Conservation (phyloP, 768 basidiomycete genomes). For the Boletus rubroflammeus region DNA sequence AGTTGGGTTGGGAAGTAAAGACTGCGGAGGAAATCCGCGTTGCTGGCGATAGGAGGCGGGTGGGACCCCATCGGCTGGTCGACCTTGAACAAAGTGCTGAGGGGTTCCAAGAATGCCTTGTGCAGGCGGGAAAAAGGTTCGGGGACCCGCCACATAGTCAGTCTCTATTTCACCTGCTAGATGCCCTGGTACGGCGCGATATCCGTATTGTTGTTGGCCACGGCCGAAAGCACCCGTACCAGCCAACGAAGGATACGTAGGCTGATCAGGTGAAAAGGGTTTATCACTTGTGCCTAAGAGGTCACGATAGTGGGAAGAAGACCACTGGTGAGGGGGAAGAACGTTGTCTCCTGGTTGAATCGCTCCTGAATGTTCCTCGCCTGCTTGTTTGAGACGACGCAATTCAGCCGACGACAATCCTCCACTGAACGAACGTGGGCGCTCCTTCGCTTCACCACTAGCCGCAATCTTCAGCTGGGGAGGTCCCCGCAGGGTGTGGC, state of each 20-base stretch:
- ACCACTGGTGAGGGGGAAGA: slow-evolving; percentile 47
- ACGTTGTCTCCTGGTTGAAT: slow-evolving; percentile 35
- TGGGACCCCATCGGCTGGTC: slow-evolving; percentile 46
- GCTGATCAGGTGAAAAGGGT: slow-evolving; percentile 42
- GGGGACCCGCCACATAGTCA: slow-evolving; percentile 59
- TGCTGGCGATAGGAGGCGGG: slow-evolving; percentile 59
- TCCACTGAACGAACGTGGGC: slow-evolving; percentile 80
- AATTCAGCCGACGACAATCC: slow-evolving; percentile 71
- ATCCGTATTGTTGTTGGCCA: slow-evolving; percentile 51
- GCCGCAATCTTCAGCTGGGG: slow-evolving; percentile 52
- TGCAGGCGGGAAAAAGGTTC: slow-evolving; percentile 48
- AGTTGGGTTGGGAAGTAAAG: too few relatives aligned
- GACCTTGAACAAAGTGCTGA: slow-evolving; percentile 49
- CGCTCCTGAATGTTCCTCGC: slow-evolving; percentile 37
- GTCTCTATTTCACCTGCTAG: slow-evolving; percentile 29
- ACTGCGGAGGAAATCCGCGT: too few relatives aligned
- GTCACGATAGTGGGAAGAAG: slow-evolving; percentile 49
- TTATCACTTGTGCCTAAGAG: slow-evolving; percentile 37
- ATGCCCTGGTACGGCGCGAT: slow-evolving; percentile 39
- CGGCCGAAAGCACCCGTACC: slow-evolving; percentile 46
- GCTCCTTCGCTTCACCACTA: slow-evolving; percentile 61
- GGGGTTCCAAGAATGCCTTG: slow-evolving; percentile 37
- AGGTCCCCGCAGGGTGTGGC: slow-evolving; percentile 54
- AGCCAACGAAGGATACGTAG: slow-evolving; percentile 65
- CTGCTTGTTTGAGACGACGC: slow-evolving; percentile 69